Percentiles rank a stretch among this genome's conserved stretches.
Evolutionary conservation across 768 basidiomycete species (phyloP).

Genomic region (Multifurca ochricompacta): DNA sequence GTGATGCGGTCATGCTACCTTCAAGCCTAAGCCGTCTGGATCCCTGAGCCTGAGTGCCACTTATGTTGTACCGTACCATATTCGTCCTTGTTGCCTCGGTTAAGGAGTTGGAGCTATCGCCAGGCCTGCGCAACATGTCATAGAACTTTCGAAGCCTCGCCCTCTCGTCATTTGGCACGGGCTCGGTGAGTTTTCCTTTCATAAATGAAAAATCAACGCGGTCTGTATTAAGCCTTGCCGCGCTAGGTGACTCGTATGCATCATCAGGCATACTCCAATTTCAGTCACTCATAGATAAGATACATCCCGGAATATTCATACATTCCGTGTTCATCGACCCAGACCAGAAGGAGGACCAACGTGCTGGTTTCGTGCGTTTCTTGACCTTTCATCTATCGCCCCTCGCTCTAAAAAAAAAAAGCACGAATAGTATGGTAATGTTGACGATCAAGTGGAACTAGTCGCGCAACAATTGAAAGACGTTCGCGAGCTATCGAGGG

Average conservation of each 20-base stretch:
- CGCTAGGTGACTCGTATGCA: constrained; percentile 61
- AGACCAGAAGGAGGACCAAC: constrained; percentile 52
- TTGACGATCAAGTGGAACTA: constrained; percentile 57
- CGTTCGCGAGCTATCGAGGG: constrained; percentile 54
- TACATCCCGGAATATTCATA: constrained; percentile 70
- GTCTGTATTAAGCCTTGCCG: neutral
- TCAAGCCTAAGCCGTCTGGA: too few relatives aligned
- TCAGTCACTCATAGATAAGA: constrained; percentile 44
- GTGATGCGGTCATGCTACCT: too few relatives aligned
- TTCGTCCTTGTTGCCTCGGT: neutral
- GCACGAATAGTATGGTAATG: constrained; percentile 61
- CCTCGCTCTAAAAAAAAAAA: neutral
- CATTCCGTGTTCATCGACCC: constrained; percentile 65
- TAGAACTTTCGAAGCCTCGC: constrained; percentile 24
- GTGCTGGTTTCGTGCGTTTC: constrained; percentile 62
- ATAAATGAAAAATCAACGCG: too few relatives aligned
- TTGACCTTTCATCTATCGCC: neutral
- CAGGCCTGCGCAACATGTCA: constrained; percentile 9
- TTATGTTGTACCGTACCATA: neutral
- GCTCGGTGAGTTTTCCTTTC: constrained; percentile 33
- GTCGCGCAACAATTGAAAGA: constrained; percentile 58
- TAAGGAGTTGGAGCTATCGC: neutral
- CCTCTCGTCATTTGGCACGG: constrained; percentile 77
- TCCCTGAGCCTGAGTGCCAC: neutral
- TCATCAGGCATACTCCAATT: constrained; percentile 71